Percentiles rank a stretch among this genome's conserved stretches.
phyloP scores from a whole-genome alignment of 139 green algal genomes.

The Dunaliella primolecta region DNA sequence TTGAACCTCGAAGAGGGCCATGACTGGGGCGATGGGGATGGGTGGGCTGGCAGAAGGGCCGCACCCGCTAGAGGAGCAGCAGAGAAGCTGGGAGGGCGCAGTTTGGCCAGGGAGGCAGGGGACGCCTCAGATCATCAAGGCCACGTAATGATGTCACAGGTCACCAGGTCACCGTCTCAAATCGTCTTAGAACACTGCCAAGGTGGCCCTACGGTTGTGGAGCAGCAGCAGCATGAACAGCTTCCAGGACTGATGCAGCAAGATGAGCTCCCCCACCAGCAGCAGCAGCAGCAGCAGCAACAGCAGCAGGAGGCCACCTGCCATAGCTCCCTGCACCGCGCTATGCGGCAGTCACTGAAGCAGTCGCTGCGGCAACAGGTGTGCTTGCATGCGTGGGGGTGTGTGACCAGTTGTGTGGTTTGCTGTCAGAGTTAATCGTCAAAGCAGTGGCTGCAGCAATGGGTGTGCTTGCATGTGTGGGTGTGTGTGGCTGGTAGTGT shows the following conservation, averaged over 20 bases:
- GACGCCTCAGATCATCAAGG: background rate
- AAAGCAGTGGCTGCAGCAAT: background rate
- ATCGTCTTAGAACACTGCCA: too few relatives aligned
- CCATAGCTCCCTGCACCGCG: background rate
- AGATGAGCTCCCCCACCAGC: too few relatives aligned
- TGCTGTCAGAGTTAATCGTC: background rate
- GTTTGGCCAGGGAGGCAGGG: background rate
- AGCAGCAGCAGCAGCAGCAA: too few relatives aligned
- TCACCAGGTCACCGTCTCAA: too few relatives aligned
- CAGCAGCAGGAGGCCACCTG: background rate
- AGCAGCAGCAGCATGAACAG: too few relatives aligned
- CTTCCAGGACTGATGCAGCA: too few relatives aligned
- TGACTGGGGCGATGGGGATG: background rate
- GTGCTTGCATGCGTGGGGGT: background rate
- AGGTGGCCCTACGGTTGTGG: too few relatives aligned
- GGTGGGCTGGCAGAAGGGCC: background rate
- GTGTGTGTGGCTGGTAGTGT: background rate
- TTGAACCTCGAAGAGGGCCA: background rate
- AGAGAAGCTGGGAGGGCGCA: background rate
- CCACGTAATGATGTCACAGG: too few relatives aligned
- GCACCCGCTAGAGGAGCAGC: background rate
- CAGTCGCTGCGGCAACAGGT: slow-evolving; percentile 7
- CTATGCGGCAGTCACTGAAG: background rate
- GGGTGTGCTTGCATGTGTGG: background rate
- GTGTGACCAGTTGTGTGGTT: background rate